Evolutionary conservation across 148 eudicot genomes (phyloP).

Genomic region (Silene uniflora): DNA sequence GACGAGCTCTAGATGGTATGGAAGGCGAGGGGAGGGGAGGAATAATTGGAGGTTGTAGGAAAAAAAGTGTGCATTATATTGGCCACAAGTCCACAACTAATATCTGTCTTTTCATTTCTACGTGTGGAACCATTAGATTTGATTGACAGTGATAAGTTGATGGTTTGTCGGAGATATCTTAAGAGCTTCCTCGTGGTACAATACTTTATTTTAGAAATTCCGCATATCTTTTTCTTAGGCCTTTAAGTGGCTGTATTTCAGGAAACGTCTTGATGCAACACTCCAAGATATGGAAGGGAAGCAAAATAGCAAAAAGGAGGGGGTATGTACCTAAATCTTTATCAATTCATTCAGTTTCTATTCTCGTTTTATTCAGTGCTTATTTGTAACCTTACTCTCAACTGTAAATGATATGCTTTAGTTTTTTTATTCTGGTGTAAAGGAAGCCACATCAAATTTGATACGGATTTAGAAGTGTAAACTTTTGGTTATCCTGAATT

Average conservation of each 20-base stretch:
- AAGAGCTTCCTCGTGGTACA: not conserved
- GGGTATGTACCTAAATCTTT: constrained; percentile 38
- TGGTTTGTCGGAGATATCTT: not conserved
- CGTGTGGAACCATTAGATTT: not conserved
- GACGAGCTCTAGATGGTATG: no score
- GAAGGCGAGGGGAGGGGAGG: no score
- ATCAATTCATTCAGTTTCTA: not conserved
- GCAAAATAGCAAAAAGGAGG: constrained; percentile 91
- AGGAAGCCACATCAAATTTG: no score
- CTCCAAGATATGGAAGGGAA: constrained; percentile 91
- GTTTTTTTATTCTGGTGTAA: not conserved
- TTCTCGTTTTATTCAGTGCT: not conserved
- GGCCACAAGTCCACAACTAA: not conserved
- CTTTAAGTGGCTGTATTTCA: constrained; percentile 25
- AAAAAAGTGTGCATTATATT: not conserved
- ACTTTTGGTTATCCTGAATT: no score
- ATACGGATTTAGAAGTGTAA: not conserved
- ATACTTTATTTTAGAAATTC: not conserved
- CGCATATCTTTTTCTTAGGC: not conserved
- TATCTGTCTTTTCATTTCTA: not conserved
- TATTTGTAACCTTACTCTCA: not conserved
- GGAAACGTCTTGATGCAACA: constrained; percentile 88
- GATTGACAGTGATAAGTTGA: not conserved
- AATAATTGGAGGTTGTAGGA: no score
- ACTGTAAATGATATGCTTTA: not conserved